A percentile compares a stretch with the other conserved stretches of the same genome.
These are phyloP conservation scores for Carpinus fangiana DNA, from an alignment of 306 rosid species.

Conservation along the genomic window DNA sequence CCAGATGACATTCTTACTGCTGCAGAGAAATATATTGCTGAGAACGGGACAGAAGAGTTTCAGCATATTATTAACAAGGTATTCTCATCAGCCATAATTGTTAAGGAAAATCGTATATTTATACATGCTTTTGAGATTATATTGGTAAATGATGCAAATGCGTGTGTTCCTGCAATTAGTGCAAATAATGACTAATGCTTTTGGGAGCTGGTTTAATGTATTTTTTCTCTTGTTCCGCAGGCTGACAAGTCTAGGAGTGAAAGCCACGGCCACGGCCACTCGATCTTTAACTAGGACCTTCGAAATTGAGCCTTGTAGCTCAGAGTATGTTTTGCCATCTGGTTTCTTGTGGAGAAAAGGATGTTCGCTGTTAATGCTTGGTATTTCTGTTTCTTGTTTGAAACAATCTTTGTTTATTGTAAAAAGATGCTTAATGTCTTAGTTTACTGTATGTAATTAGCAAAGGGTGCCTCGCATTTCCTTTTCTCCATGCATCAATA, in stretches of 20 bases:
- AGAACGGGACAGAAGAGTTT: constrained; percentile 69
- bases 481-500: neutral
- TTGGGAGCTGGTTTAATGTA: neutral
- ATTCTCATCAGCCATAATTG: constrained; percentile 24
- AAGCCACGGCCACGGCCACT: neutral
- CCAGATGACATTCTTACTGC: constrained; percentile 78
- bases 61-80: constrained; percentile 79
- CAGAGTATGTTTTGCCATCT: neutral
- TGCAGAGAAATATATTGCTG: constrained; percentile 83
- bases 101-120: neutral
- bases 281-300: constrained; percentile 34
- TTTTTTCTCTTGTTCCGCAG: constrained; percentile 45
- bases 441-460: neutral
- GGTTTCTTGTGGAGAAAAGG: neutral
- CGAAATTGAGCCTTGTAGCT: constrained; percentile 22
- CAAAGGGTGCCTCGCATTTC: neutral
- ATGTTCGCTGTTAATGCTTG: neutral
- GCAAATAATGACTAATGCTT: neutral
- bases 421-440: neutral
- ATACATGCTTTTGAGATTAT: neutral
- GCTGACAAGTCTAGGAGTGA: constrained; percentile 63
- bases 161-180: neutral
- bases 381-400: neutral
- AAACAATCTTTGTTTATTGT: too few relatives aligned
- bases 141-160: neutral